These are phyloP conservation scores for Ocimum tenuiflorum DNA, from an alignment of 257 asterid species.

Conservation along the genomic window DNA sequence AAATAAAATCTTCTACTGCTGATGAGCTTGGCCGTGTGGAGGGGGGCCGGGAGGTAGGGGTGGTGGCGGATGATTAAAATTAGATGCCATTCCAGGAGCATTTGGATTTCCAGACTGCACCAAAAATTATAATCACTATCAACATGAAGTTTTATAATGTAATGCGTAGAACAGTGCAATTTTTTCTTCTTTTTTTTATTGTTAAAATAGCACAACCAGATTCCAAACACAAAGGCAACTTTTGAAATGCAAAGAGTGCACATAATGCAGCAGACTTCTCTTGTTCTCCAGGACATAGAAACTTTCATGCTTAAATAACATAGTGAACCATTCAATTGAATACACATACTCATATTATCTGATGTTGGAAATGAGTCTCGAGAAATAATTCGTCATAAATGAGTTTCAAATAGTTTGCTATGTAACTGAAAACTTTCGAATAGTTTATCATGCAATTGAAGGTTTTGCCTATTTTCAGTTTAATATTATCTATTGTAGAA, in stretches of 20 bases:
- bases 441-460: too few relatives aligned
- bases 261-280: background rate
- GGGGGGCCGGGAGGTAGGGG: conserved; percentile 97
- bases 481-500: too few relatives aligned
- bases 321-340: background rate
- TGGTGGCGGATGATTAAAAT: conserved; percentile 58
- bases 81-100: conserved; percentile 57
- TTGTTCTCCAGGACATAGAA: too few relatives aligned
- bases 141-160: too few relatives aligned
- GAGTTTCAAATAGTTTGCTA: too few relatives aligned
- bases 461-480: too few relatives aligned
- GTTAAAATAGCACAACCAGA: background rate
- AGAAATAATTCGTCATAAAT: too few relatives aligned
- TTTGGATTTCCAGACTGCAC: conserved; percentile 76
- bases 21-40: conserved; percentile 74
- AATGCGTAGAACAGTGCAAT: too few relatives aligned
- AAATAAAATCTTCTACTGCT: conserved; percentile 21
- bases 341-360: too few relatives aligned
- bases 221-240: background rate
- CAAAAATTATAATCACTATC: background rate
- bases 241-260: background rate
- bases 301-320: background rate
- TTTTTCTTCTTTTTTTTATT: too few relatives aligned
- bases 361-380: too few relatives aligned
- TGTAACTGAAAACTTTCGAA: too few relatives aligned